Conservation (phyloP, 1,284 basidiomycete species). For the Cutaneotrichosporon arboriforme region DNA sequence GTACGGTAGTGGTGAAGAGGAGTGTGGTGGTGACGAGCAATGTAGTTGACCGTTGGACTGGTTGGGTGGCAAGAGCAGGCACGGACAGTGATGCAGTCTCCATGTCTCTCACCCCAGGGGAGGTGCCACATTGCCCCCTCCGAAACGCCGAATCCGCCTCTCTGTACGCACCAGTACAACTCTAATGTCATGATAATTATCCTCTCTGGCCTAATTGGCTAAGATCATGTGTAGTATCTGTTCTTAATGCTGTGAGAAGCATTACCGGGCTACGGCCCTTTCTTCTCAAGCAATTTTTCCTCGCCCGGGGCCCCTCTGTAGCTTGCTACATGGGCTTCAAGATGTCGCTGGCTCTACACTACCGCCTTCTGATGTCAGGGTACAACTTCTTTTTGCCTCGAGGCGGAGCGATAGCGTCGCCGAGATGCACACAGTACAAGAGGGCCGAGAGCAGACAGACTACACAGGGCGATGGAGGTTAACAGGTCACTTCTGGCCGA, state of each 20-base stretch:
- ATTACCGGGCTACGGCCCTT: constrained; percentile 34
- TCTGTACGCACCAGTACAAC: background rate
- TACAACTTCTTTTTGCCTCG: constrained; percentile 9
- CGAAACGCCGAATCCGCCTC: constrained; percentile 2
- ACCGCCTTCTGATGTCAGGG: constrained; percentile 26
- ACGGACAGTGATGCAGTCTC: background rate
- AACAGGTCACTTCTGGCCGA: no score
- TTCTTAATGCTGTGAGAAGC: constrained; percentile 46
- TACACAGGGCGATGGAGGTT: no score
- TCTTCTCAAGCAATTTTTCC: constrained; percentile 39
- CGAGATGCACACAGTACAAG: no score
- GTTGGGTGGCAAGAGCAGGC: background rate
- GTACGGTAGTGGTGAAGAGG: background rate
- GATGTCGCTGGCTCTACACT: constrained; percentile 26
- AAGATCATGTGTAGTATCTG: constrained; percentile 50
- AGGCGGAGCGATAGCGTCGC: no score
- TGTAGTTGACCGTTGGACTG: no score
- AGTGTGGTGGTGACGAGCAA: background rate
- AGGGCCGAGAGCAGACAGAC: no score
- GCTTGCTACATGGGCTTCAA: constrained; percentile 18
- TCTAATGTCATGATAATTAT: constrained; percentile 8
- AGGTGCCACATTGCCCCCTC: background rate
- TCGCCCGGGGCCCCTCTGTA: constrained; percentile 22
- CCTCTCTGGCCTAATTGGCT: constrained; percentile 50
- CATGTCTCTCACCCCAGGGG: background rate